A percentile compares a stretch with the other conserved stretches of the same genome.
Conservation (phyloP, 169 alveolate genomes). For the Prorocentrum cordatum region DNA sequence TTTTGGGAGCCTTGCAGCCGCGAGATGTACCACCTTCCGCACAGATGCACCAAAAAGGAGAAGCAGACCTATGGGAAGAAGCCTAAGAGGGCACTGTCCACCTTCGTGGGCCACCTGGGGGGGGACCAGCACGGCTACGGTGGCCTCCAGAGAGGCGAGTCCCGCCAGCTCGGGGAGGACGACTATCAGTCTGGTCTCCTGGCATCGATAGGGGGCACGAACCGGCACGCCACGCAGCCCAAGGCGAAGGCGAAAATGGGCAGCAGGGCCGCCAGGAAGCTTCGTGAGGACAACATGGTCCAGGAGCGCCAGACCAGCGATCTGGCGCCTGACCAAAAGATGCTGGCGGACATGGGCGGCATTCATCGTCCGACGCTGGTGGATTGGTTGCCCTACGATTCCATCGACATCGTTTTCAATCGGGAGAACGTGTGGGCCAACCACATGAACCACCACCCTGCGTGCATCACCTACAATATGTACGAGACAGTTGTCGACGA, state of each 20-base stretch:
- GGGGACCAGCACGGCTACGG: too few species aligned
- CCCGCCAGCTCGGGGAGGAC: too few species aligned
- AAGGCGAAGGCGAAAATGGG: neutral
- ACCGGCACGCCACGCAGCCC: neutral
- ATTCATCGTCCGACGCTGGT: slow-evolving; percentile 2
- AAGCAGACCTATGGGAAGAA: neutral
- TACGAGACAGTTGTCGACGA: too few species aligned
- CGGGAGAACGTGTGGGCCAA: slow-evolving; percentile 16
- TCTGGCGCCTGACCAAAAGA: neutral
- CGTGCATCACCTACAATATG: slow-evolving; percentile 47
- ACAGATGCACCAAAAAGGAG: slow-evolving; percentile 7
- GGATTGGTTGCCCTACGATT: slow-evolving; percentile 42
- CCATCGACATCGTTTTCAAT: slow-evolving; percentile 38
- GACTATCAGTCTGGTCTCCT: too few species aligned
- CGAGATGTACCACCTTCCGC: slow-evolving; percentile 24
- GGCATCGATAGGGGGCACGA: too few species aligned
- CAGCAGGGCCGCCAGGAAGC: neutral
- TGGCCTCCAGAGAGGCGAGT: too few species aligned
- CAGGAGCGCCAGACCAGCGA: slow-evolving; percentile 4
- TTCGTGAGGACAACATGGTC: neutral
- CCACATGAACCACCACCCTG: slow-evolving; percentile 24
- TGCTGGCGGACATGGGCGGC: too few species aligned
- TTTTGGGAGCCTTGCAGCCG: slow-evolving; percentile 36
- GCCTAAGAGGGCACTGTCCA: too few species aligned
- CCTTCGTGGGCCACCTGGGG: too few species aligned